Conservation (phyloP, 2,329 filamentous ascomycete species). For the Phaeosphaeria sp. region DNA sequence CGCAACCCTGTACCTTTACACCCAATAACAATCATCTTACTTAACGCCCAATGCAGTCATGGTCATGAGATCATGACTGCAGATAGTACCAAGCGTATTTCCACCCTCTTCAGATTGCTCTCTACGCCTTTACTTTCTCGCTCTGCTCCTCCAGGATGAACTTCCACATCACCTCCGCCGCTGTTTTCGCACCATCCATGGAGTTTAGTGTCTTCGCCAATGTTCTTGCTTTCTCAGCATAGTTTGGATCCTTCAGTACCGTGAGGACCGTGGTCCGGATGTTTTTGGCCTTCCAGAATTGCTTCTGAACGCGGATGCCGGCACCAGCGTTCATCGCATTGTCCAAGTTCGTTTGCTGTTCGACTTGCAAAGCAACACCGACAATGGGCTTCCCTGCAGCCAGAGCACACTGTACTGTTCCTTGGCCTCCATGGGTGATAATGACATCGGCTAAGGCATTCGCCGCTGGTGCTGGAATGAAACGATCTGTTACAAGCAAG, state of each 20-base stretch:
- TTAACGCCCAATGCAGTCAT: neutral
- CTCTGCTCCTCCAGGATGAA: constrained; percentile 31
- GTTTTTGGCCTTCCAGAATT: constrained; percentile 35
- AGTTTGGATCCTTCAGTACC: constrained; percentile 33
- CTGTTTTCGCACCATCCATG: constrained; percentile 39
- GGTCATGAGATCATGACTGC: neutral
- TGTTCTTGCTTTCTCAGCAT: constrained; percentile 29
- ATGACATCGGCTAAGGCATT: constrained; percentile 37
- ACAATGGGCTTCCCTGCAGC: constrained; percentile 41
- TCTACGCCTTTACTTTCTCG: constrained; percentile 17
- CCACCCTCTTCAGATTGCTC: neutral
- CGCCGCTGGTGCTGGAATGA: constrained; percentile 37
- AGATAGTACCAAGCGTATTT: neutral
- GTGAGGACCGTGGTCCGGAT: constrained; percentile 32
- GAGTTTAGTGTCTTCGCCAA: constrained; percentile 33
- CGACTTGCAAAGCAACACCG: constrained; percentile 40
- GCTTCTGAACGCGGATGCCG: constrained; percentile 37
- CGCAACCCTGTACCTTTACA: neutral
- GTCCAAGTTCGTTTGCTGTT: constrained; percentile 44
- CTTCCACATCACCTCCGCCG: constrained; percentile 41
- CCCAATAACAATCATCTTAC: neutral
- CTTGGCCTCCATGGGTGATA: constrained; percentile 41
- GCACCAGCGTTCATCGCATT: constrained; percentile 43
- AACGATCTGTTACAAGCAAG: constrained; percentile 37
- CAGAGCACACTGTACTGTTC: constrained; percentile 40